phyloP scores from a whole-genome alignment of 257 asterid genomes.

The Echites panduratus region DNA sequence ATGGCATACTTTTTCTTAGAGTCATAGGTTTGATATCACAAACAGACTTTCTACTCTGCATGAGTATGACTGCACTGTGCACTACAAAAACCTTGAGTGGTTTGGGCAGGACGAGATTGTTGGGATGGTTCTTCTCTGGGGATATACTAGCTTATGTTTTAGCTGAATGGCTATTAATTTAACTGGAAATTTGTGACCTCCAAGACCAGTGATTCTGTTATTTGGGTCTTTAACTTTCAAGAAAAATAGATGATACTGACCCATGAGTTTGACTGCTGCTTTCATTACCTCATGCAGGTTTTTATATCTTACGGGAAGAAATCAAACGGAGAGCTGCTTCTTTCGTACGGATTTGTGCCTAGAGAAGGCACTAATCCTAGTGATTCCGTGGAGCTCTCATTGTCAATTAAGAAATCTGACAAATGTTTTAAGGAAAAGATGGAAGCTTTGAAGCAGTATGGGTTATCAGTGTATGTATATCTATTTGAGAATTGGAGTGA shows the following conservation, averaged over 20 bases:
- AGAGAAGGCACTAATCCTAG: slow-evolving; percentile 90
- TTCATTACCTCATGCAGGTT: slow-evolving; percentile 46
- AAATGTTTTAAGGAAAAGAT: slow-evolving; percentile 68
- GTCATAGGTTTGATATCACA: background rate
- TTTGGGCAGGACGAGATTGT: background rate
- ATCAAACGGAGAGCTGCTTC: slow-evolving; percentile 89
- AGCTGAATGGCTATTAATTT: background rate
- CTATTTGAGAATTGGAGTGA: slow-evolving; percentile 7
- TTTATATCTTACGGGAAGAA: slow-evolving; percentile 88
- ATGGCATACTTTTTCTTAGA: too few relatives aligned
- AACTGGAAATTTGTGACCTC: background rate
- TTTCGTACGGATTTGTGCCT: slow-evolving; percentile 95
- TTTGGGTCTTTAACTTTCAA: background rate
- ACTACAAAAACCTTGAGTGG: background rate
- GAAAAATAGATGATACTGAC: background rate
- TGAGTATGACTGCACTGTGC: background rate
- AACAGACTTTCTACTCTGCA: background rate
- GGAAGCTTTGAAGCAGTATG: slow-evolving; percentile 58
- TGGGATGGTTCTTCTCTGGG: background rate
- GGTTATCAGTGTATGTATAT: slow-evolving; percentile 63
- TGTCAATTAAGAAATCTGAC: slow-evolving; percentile 67
- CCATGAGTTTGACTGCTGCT: slow-evolving; percentile 3
- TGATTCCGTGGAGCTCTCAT: slow-evolving; percentile 68
- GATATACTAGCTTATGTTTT: background rate
- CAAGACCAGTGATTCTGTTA: background rate